Base-by-base conservation (phyloP, 2,329 filamentous ascomycete genomes). In the Pseudocercospora eumusae region DNA sequence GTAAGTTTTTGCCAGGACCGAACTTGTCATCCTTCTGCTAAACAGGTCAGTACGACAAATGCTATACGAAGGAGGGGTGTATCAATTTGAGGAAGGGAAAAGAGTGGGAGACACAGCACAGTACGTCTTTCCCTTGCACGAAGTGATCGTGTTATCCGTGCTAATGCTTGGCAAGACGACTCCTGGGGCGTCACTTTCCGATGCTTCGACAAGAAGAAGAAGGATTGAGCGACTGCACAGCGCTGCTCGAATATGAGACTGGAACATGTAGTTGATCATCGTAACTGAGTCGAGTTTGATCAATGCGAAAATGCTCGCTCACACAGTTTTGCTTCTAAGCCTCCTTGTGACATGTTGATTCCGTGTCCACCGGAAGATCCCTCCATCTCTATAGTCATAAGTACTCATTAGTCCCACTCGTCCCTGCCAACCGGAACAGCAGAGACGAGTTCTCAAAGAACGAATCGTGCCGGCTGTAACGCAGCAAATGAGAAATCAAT, bases 401-500 rank as follows among this genome's bases (percentile, higher is more conserved):
- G 8, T 33, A 10, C n/a, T 23, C 28, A 54, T 40, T 18, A 40
- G n/a, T 21, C 52, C 52, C 18, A 13, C 28, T 23, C 28, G 6
- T 20, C n/a, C 11, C 31, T 40, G 25, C 13, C 25, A 53, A 27
- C 3, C 11, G 31, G n/a, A 18, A 53, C 49, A 31, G 4, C 49
- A 47, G 20, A 47, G 20, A 25, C 44, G 2, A 10, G 10, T 23
- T 4, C 44, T 47, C 44, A 47, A 52, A 52, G 18, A 52, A 20
- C 33, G 36, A 54, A 20, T 33, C 28, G 28, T 23, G 27, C 52
- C 9, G 52, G 52, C 52, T 54, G 20, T 23, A 54, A 54, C 28
- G 52, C 52, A 54, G 52, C 52, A 54, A 54, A 33, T n/a, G 36
- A 54, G n/a, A 40, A 11, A 52, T 28, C 47, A 52, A 21, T 8